Conservation (phyloP, 176 grass and related monocot species). For the Dendrocalamus sinicus region DNA sequence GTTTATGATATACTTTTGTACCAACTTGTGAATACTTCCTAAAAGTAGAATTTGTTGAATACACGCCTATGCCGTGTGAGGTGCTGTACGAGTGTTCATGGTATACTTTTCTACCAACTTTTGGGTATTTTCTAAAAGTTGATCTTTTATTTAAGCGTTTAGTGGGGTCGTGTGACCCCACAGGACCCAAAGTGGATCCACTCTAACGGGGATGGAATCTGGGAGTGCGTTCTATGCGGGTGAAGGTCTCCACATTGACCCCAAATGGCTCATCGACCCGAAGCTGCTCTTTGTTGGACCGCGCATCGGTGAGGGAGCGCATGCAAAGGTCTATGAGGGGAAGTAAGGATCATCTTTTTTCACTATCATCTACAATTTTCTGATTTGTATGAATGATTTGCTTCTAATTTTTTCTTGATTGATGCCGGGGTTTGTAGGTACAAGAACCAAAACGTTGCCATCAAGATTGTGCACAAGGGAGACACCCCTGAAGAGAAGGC, state of each 20-base stretch:
- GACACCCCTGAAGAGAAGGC: constrained; percentile 75
- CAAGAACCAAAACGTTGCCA: constrained; percentile 92
- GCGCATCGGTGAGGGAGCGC: constrained; percentile 79
- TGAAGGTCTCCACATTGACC: constrained; percentile 68
- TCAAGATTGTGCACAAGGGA: constrained; percentile 94
- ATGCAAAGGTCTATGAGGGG: constrained; percentile 96
- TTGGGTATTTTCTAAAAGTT: constrained; percentile 23
- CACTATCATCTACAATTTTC: constrained; percentile 11
- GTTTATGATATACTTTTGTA: constrained; percentile 33
- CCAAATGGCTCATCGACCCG: constrained; percentile 92
- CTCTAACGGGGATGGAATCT: constrained; percentile 60
- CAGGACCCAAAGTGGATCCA: constrained; percentile 30
- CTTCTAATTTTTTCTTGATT: constrained; percentile 39
- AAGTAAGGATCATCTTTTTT: constrained; percentile 67
- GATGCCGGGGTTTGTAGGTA: constrained; percentile 64
- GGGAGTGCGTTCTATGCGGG: constrained; percentile 56
- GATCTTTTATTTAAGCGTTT: constrained; percentile 41
- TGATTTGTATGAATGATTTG: constrained; percentile 39
- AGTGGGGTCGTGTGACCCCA: constrained; percentile 47
- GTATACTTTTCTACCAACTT: constrained; percentile 36
- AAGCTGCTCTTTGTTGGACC: constrained; percentile 94
- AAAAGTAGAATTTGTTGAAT: neutral
- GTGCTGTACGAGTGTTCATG: constrained; percentile 10
- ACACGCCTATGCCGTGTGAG: neutral
- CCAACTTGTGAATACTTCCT: constrained; percentile 5